Percentiles rank a stretch among this genome's conserved stretches.
phyloP scores from a whole-genome alignment of 139 green algal species.

The Axilococcus clingmanii region DNA sequence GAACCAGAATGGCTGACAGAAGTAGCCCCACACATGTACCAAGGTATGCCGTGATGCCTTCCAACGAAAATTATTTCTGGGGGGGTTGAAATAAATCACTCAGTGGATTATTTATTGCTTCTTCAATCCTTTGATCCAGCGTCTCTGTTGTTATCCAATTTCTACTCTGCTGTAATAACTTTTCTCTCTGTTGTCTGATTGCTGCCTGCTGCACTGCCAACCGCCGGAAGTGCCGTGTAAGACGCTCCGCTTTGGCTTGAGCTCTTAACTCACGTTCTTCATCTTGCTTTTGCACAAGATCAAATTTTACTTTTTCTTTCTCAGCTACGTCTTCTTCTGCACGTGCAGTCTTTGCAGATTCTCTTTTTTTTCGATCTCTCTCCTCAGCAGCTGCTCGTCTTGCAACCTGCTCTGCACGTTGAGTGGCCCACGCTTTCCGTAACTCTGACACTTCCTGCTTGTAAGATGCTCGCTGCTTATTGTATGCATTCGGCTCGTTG shows the following conservation, averaged over 20 bases:
- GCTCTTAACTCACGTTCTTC: not conserved
- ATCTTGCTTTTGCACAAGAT: not conserved
- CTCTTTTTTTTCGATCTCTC: not conserved
- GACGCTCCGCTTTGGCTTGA: constrained; percentile 2
- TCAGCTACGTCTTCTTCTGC: not conserved
- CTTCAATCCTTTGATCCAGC: constrained; percentile 4
- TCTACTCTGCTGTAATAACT: no score
- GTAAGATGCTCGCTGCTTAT: not conserved
- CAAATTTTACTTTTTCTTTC: not conserved
- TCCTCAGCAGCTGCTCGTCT: not conserved
- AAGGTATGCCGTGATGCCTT: no score
- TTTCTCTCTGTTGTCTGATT: no score
- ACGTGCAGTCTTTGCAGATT: not conserved
- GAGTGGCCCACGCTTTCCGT: not conserved
- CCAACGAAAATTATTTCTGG: constrained; percentile 3
- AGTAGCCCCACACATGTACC: constrained; percentile 94
- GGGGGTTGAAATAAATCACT: not conserved
- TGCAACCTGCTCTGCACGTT: not conserved
- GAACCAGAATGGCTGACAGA: constrained; percentile 94
- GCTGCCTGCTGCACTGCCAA: not conserved
- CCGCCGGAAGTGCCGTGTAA: not conserved
- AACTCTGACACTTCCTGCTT: not conserved
- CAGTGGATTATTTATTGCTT: not conserved
- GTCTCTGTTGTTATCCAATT: no score
- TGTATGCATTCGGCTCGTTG: no score